Evolutionary conservation across 2,329 filamentous ascomycete species (phyloP).

Genomic region (Fusarium mundagurra): DNA sequence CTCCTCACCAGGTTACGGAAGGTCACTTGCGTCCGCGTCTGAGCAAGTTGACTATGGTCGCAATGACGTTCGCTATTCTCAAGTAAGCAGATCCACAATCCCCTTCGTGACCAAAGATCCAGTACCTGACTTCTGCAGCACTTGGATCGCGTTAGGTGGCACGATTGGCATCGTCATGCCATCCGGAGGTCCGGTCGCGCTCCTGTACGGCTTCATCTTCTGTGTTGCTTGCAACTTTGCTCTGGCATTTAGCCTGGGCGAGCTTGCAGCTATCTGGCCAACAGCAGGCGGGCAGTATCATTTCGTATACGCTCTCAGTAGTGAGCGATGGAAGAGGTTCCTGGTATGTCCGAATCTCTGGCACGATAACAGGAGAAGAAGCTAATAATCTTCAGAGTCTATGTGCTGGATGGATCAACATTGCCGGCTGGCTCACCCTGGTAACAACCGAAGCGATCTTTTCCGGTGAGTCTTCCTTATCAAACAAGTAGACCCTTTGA

Average conservation of each 20-base stretch:
- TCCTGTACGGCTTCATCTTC: neutral
- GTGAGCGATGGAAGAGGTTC: neutral
- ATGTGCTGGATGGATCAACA: neutral
- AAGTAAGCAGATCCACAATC: neutral
- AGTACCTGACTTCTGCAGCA: neutral
- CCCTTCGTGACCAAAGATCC: fast-evolving
- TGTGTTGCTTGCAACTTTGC: neutral
- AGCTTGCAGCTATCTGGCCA: neutral
- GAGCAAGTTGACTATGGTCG: neutral
- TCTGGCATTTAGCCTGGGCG: neutral
- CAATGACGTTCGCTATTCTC: neutral
- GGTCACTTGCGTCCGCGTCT: neutral
- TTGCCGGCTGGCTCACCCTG: neutral
- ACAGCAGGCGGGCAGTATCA: neutral
- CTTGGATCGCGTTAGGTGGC: neutral
- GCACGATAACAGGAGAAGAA: fast-evolving
- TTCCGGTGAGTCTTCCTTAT: neutral
- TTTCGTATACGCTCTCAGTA: neutral
- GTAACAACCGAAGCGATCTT: neutral
- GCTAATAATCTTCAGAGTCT: neutral
- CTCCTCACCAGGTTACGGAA: neutral
- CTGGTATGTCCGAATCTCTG: fast-evolving
- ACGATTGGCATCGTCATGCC: neutral
- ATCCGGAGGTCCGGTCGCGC: neutral
- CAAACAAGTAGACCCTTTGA: fast-evolving